Conservation (phyloP, 352 stramenopile genomes). For the Blastocystis sp. region DNA sequence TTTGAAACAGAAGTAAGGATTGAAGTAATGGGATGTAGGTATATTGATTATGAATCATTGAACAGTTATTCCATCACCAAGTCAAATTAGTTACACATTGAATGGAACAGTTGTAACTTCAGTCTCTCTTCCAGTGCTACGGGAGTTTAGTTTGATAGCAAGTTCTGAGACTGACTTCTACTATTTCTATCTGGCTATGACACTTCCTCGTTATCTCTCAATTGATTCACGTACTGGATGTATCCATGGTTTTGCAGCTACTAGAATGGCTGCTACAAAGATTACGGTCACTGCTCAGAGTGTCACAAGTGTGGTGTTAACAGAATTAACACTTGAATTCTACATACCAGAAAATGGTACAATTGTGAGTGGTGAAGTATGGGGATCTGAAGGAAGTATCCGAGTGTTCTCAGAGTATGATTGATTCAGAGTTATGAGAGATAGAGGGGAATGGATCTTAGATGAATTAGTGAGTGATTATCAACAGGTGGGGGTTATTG, state of each 20-base stretch:
- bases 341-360: neutral
- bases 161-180: constrained; percentile 32
- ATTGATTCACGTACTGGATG: neutral
- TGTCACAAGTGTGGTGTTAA: neutral
- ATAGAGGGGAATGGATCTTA: neutral
- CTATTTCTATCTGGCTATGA: neutral
- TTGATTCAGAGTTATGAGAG: neutral
- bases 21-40: neutral
- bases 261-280: neutral
- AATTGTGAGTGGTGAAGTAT: neutral
- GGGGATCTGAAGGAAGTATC: neutral
- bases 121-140: neutral
- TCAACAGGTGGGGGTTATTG: neutral
- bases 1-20: neutral
- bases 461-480: neutral
- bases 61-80: constrained; percentile 28
- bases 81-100: neutral
- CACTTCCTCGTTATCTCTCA: neutral
- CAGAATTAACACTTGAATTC: constrained; percentile 1
- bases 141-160: neutral
- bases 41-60: neutral
- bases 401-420: neutral
- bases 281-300: constrained; percentile 7
- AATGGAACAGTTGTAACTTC: constrained; percentile 21
- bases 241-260: neutral